Evolutionary conservation across 1,139 yeast species (phyloP).

Genomic region (Taphrina communis): DNA sequence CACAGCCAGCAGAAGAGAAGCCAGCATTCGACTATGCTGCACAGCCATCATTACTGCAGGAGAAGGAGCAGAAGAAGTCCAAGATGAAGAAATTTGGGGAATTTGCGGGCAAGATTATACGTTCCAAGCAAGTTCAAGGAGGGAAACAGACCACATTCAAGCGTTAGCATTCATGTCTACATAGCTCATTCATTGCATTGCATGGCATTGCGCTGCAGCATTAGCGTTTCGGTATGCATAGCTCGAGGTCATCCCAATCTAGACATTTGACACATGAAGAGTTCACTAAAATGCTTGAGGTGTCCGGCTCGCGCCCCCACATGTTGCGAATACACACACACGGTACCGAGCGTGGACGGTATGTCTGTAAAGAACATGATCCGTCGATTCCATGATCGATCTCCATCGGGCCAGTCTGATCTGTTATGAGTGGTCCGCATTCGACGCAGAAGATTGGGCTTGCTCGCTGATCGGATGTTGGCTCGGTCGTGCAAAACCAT

Average conservation of each 20-base stretch:
- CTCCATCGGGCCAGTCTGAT: no score
- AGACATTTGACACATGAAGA: no score
- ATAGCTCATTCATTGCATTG: background rate
- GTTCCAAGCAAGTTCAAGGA: conserved; percentile 39
- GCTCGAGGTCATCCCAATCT: background rate
- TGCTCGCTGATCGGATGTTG: no score
- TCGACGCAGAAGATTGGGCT: no score
- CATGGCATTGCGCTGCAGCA: background rate
- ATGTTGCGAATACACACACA: no score
- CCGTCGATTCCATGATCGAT: no score
- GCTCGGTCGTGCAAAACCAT: background rate
- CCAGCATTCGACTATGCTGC: conserved; percentile 40
- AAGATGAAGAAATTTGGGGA: conserved; percentile 34
- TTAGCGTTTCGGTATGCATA: conserved; percentile 8
- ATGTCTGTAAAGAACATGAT: no score
- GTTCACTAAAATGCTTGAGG: no score
- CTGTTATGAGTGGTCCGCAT: no score
- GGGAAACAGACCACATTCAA: conserved; percentile 37
- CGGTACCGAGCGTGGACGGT: no score
- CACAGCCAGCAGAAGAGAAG: conserved; percentile 6
- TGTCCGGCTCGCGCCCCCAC: no score
- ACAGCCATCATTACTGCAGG: conserved; percentile 21
- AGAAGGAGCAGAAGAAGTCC: conserved; percentile 31
- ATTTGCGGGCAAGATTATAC: conserved; percentile 34
- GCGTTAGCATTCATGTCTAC: conserved; percentile 11